A percentile compares a stretch with the other conserved stretches of the same genome.
These are phyloP conservation scores for Cucurbita pepo DNA, from an alignment of 306 rosid species.

Conservation along the genomic window DNA sequence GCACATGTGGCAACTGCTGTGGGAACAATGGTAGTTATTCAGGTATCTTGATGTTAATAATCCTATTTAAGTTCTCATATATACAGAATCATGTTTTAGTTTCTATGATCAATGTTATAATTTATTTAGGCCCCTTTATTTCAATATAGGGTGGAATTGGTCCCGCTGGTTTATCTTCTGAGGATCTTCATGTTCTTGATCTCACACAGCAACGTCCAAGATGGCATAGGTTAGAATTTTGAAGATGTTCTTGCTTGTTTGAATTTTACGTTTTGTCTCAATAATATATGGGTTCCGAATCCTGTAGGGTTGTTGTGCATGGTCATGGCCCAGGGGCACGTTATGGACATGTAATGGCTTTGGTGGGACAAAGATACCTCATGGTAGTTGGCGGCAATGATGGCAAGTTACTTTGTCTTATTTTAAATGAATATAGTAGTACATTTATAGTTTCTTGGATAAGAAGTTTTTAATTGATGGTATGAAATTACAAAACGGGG, in stretches of 20 bases:
- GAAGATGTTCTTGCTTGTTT: conserved; percentile 3
- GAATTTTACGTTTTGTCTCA: neutral
- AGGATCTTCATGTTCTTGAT: conserved; percentile 98
- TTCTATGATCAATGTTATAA: neutral
- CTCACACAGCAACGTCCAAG: conserved; percentile 96
- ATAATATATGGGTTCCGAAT: neutral
- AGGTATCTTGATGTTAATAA: conserved; percentile 34
- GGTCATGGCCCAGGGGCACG: conserved; percentile 99
- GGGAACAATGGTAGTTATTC: conserved; percentile 98
- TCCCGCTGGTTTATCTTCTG: conserved; percentile 95
- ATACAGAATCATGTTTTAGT: neutral
- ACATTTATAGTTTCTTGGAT: neutral
- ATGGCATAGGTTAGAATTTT: conserved; percentile 83
- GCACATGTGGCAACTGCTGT: conserved; percentile 99
- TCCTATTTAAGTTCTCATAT: neutral
- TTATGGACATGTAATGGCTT: conserved; percentile 99
- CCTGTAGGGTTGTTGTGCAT: conserved; percentile 80
- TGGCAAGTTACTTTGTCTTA: conserved; percentile 35
- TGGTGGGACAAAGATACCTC: conserved; percentile 99
- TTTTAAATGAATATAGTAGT: neutral
- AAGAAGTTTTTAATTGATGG: neutral
- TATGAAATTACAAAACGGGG: neutral
- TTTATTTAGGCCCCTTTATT: conserved; percentile 17
- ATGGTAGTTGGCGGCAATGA: conserved; percentile 99
- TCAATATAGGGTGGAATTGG: conserved; percentile 88